Evolutionary conservation across 2,329 filamentous ascomycete species (phyloP).

Genomic region (Sclerotinia nivalis): DNA sequence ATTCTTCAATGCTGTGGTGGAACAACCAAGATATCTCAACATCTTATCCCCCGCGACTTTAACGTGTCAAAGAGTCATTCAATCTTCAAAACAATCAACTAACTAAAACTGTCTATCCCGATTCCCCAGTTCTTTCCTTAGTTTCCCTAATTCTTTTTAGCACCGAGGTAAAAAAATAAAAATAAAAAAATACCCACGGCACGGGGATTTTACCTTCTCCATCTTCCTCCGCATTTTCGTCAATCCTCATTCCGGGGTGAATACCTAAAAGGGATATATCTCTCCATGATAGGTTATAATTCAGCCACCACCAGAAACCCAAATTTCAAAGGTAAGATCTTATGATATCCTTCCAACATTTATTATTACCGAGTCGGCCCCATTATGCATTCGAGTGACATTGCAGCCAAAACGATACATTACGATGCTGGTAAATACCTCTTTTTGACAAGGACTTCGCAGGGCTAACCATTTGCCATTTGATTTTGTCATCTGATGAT

Average conservation of each 20-base stretch:
- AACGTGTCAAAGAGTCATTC: neutral
- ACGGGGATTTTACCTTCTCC: conserved; percentile 27
- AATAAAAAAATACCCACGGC: neutral
- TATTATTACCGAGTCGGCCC: neutral
- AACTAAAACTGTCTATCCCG: neutral
- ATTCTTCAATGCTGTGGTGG: neutral
- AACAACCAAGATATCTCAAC: conserved; percentile 2
- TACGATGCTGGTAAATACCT: neutral
- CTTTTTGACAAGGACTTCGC: neutral
- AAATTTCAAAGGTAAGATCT: neutral
- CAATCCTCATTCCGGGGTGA: conserved; percentile 30
- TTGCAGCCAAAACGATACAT: neutral
- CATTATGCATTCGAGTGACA: neutral
- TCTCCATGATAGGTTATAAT: neutral
- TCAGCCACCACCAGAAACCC: neutral
- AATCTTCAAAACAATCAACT: neutral
- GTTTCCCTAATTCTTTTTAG: neutral
- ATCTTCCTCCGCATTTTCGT: conserved; percentile 24
- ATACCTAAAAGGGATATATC: conserved; percentile 5
- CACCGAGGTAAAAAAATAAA: conserved; percentile 15
- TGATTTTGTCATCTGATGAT: neutral
- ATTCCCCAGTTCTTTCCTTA: neutral
- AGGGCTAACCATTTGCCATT: neutral
- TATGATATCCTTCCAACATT: neutral
- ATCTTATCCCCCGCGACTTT: neutral